Conservation (phyloP, 441 rosid genomes). For the Sinapis alba region DNA sequence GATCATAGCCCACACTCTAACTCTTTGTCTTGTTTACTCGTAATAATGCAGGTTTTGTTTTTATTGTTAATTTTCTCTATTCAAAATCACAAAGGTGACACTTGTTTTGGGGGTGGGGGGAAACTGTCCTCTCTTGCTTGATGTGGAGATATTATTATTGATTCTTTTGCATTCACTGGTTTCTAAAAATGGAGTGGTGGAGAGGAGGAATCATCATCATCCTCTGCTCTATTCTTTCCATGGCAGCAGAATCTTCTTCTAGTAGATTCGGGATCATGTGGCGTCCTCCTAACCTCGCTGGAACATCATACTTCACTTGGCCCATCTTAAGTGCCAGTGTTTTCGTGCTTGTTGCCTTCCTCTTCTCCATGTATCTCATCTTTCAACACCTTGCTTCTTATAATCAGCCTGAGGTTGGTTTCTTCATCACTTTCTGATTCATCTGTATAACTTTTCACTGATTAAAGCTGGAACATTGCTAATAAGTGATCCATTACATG, state of each 20-base stretch:
- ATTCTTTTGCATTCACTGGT: neutral
- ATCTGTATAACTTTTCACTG: neutral
- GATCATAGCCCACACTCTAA: neutral
- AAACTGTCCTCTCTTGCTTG: neutral
- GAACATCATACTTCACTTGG: constrained; percentile 57
- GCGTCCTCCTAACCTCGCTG: constrained; percentile 44
- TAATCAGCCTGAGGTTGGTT: constrained; percentile 92
- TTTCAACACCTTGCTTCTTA: constrained; percentile 89
- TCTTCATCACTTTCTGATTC: neutral
- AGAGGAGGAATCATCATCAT: no score
- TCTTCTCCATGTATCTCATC: constrained; percentile 82
- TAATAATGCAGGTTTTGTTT: constrained; percentile 28
- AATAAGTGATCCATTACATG: neutral
- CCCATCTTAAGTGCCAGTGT: constrained; percentile 86
- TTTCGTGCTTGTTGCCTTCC: constrained; percentile 74
- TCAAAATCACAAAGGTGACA: no score
- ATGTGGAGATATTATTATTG: neutral
- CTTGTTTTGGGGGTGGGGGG: neutral
- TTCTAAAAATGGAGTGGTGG: constrained; percentile 64
- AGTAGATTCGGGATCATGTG: constrained; percentile 49
- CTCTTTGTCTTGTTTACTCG: constrained; percentile 1
- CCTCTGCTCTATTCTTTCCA: constrained; percentile 53
- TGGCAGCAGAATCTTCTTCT: constrained; percentile 68
- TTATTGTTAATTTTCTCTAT: no score
- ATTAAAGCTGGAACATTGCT: neutral